Percentiles rank a stretch among this genome's conserved stretches.
phyloP scores from a whole-genome alignment of 2,329 filamentous ascomycete species.

The Harringtonia aguacate region DNA sequence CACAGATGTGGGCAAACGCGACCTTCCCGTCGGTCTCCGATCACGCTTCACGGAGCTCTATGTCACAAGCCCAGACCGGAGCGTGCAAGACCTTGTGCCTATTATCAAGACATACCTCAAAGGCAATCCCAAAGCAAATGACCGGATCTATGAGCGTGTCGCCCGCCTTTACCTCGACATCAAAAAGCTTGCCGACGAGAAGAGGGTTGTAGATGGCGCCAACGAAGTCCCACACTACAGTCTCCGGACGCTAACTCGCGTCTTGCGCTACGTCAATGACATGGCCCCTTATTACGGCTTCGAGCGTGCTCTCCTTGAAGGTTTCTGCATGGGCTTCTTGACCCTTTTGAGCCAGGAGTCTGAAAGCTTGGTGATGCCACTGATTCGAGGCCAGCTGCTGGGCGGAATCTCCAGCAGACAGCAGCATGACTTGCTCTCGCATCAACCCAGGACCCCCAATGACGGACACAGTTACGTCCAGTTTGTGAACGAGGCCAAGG shows the following conservation, averaged over 20 bases:
- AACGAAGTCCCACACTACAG: constrained; percentile 97
- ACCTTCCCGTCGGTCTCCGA: constrained; percentile 77
- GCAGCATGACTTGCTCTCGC: constrained; percentile 51
- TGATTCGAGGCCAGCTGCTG: constrained; percentile 74
- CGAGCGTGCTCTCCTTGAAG: constrained; percentile 80
- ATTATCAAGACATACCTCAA: constrained; percentile 86
- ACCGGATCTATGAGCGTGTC: constrained; percentile 67
- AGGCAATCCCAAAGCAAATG: constrained; percentile 57
- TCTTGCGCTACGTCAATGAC: constrained; percentile 77
- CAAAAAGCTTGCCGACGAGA: constrained; percentile 69
- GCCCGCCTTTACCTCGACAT: constrained; percentile 82
- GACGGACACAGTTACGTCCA: constrained; percentile 72
- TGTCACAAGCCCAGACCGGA: constrained; percentile 79
- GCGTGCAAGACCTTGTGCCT: constrained; percentile 73
- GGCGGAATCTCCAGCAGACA: constrained; percentile 44
- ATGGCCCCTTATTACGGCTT: constrained; percentile 78
- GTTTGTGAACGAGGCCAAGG: constrained; percentile 54
- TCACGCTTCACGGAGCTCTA: constrained; percentile 95
- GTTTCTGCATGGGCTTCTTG: constrained; percentile 95
- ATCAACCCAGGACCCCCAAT: constrained; percentile 64
- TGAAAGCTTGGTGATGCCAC: constrained; percentile 63
- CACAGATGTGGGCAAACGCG: constrained; percentile 92
- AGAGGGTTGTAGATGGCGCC: constrained; percentile 83
- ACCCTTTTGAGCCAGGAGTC: constrained; percentile 79
- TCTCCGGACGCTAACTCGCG: constrained; percentile 82